Evolutionary conservation across 768 basidiomycete species (phyloP), one percentile per base, ranked within the genome.

Genomic region (Clathrus columnatus): DNA sequence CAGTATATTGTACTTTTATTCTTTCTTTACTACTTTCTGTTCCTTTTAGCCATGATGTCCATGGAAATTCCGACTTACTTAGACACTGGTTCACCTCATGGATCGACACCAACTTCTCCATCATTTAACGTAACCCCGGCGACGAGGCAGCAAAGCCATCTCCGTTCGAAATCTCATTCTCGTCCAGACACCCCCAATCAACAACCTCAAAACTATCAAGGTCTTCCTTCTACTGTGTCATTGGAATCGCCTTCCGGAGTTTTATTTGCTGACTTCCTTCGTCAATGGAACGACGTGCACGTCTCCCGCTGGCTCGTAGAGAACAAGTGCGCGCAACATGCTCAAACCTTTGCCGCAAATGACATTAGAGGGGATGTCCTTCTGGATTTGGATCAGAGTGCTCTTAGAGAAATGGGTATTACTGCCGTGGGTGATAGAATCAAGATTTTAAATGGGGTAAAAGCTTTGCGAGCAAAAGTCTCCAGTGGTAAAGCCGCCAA

Each of bases 351-450:
- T 73, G 79, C 75, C 48, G 75, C 78, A 4, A 88, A 95, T 71
- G 95, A 99, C 65, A 95, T 99, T 62, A 73, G 91, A 50, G 93
- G 95, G 5, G 87, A 91, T 65, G 84, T 99, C 20, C 71, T 99
- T 17, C 76, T 97, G 49, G 96, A 99, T 60, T 73, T 98, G 45
- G 95, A 98, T 64, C 89, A 93, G 68, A 69, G 73, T 6, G 85
- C 83, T 1, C 72, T 99, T 49, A 90, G 85, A 66, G 96, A 99
- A 70, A 89, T 98, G 82, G 87, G 87, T 14, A 80, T 99, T 26
- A 63, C 75, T 28, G 91, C 86, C 68, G 85, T 99, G 42, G 96
- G 96, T 10, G 96, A 99, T 69, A 75, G 94, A 48, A 81, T 97
- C 7, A 79, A 91, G 64, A 87, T 99, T 49, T 64, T 91, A 18